Evolutionary conservation across 495 filamentous ascomycete species (phyloP).

Genomic region (Neurospora sp.): DNA sequence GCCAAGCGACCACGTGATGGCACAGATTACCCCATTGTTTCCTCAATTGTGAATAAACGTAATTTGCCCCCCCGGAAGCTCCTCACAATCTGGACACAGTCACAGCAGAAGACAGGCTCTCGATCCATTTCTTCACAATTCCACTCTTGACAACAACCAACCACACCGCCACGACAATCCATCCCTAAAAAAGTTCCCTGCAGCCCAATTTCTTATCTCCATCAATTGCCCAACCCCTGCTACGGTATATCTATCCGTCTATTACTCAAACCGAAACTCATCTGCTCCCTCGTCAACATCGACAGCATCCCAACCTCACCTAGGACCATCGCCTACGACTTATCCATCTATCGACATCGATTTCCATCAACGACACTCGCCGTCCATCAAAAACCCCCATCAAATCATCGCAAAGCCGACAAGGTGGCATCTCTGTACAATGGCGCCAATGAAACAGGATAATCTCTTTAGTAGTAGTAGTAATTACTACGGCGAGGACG

Average conservation of each 20-base stretch:
- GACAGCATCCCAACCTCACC: neutral
- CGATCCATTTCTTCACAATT: neutral
- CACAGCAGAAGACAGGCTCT: neutral
- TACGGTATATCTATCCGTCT: neutral
- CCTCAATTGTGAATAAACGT: neutral
- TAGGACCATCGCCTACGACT: neutral
- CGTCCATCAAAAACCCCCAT: neutral
- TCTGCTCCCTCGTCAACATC: neutral
- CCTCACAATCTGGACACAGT: neutral
- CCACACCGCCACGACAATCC: neutral
- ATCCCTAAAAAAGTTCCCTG: neutral
- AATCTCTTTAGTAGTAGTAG: slow-evolving; percentile 56
- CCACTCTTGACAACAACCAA: neutral
- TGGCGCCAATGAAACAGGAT: slow-evolving; percentile 55
- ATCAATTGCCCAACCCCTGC: neutral
- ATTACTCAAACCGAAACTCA: neutral
- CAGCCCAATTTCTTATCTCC: neutral
- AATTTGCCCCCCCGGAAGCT: neutral
- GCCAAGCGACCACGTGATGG: neutral
- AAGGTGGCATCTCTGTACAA: slow-evolving; percentile 33
- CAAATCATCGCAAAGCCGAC: slow-evolving; percentile 1
- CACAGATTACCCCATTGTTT: neutral
- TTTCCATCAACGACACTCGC: neutral
- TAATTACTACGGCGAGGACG: slow-evolving; percentile 55
- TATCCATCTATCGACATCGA: neutral